Conservation (phyloP, 306 rosid species). For the Leucaena leucocephala region DNA sequence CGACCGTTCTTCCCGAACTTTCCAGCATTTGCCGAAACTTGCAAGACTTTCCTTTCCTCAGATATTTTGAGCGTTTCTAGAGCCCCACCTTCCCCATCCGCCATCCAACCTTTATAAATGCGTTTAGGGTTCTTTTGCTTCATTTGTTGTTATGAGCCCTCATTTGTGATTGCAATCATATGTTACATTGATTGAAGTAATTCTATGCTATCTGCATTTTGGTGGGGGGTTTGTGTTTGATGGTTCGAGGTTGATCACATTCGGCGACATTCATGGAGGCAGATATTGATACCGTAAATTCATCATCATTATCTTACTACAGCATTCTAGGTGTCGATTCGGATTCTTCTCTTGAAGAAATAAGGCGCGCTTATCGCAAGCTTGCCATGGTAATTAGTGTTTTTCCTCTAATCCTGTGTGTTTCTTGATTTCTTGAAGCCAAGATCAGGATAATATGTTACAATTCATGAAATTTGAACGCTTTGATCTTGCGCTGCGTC, state of each 20-base stretch:
- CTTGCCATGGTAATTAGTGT: conserved; percentile 65
- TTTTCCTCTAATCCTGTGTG: neutral
- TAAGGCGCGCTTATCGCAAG: conserved; percentile 77
- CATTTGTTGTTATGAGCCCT: neutral
- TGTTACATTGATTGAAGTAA: too few species aligned
- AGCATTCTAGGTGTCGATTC: conserved; percentile 64
- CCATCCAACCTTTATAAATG: conserved; percentile 23
- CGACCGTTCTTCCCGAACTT: conserved; percentile 42
- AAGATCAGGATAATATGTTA: neutral
- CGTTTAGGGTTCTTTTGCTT: neutral
- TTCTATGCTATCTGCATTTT: neutral
- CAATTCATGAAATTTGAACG: neutral
- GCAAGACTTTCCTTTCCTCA: neutral
- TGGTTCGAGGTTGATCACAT: neutral
- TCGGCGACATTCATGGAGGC: conserved; percentile 41
- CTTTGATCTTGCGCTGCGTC: neutral
- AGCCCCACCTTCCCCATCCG: conserved; percentile 2
- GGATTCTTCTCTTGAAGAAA: conserved; percentile 58
- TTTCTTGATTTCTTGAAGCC: neutral
- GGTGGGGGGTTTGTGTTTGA: neutral
- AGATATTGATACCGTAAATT: conserved; percentile 8
- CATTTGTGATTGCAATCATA: neutral
- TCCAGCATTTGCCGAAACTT: conserved; percentile 28
- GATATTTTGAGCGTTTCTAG: conserved; percentile 38
- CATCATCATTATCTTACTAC: conserved; percentile 46